Conservation (phyloP, 2,329 filamentous ascomycete species). For the Fusarium sp. region DNA sequence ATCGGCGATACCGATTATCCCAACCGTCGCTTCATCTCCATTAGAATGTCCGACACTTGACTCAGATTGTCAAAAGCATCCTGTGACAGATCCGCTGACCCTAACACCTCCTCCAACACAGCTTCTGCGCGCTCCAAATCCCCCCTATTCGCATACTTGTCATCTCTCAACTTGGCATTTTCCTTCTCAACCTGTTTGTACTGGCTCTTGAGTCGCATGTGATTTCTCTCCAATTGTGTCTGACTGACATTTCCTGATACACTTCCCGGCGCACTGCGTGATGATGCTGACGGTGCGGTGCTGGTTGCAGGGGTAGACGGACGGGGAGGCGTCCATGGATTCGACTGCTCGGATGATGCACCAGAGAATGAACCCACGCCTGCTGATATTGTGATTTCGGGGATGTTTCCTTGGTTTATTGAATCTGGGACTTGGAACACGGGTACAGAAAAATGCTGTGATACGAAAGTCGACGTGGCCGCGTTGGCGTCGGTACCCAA, state of each 20-base stretch:
- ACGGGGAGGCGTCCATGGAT: not conserved
- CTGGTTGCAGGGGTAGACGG: not conserved
- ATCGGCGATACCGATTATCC: not conserved
- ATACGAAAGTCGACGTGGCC: not conserved
- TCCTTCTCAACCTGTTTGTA: not conserved
- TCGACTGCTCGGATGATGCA: not conserved
- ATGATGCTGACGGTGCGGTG: not conserved
- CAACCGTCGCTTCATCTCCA: not conserved
- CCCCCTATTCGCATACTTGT: not conserved
- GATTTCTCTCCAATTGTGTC: slow-evolving; percentile 1
- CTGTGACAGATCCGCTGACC: not conserved
- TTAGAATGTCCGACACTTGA: not conserved
- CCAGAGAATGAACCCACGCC: not conserved
- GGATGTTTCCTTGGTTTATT: not conserved
- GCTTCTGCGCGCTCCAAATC: not conserved
- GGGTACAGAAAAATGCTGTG: not conserved
- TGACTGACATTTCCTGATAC: not conserved
- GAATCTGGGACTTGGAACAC: not conserved
- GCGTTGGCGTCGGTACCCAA: not conserved
- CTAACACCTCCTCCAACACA: not conserved
- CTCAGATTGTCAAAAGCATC: not conserved
- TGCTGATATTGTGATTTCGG: not conserved
- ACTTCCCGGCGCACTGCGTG: not conserved
- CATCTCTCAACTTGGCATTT: not conserved
- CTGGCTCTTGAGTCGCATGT: not conserved